A percentile compares a stretch with the other conserved stretches of the same genome.
Evolutionary conservation across 2,329 filamentous ascomycete genomes (phyloP).

Genomic region (Alternaria rosae): DNA sequence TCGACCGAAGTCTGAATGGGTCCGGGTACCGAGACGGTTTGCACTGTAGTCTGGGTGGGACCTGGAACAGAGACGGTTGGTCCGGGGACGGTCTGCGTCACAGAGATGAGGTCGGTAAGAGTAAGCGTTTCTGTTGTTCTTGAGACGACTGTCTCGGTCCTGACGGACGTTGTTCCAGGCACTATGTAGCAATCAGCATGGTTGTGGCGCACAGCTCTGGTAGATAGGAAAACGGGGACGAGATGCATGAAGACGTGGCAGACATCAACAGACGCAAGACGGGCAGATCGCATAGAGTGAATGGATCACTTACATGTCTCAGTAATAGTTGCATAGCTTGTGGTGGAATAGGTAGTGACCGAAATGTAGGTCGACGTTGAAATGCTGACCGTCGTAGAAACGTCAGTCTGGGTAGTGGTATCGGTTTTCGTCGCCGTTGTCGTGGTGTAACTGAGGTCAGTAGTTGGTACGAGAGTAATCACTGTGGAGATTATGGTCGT

Average conservation of each 20-base stretch:
- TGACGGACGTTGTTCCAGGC: constrained; percentile 14
- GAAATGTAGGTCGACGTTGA: constrained; percentile 28
- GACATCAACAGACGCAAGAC: neutral
- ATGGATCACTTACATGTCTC: constrained; percentile 4
- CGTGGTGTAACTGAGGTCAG: constrained; percentile 13
- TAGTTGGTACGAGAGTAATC: constrained; percentile 29
- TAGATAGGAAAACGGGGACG: neutral
- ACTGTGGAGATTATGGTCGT: constrained; percentile 27
- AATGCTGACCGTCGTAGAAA: constrained; percentile 24
- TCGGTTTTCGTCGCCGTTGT: constrained; percentile 18
- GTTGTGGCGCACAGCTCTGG: neutral
- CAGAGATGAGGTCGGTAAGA: constrained; percentile 9
- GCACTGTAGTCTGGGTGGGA: constrained; percentile 16
- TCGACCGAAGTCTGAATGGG: constrained; percentile 15
- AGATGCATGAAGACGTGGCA: neutral
- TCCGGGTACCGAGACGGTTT: constrained; percentile 12
- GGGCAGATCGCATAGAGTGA: neutral
- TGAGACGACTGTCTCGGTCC: constrained; percentile 21
- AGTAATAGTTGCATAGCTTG: constrained; percentile 2
- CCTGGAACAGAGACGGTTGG: constrained; percentile 21
- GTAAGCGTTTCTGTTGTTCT: constrained; percentile 15
- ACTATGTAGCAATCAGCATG: constrained; percentile 7
- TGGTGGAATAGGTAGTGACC: constrained; percentile 13
- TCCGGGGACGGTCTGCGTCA: constrained; percentile 10
- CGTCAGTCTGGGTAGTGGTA: constrained; percentile 20